A percentile compares a stretch with the other conserved stretches of the same genome.
phyloP scores from a whole-genome alignment of 1,284 basidiomycete species.

The Coniferiporia sulphurascens region DNA sequence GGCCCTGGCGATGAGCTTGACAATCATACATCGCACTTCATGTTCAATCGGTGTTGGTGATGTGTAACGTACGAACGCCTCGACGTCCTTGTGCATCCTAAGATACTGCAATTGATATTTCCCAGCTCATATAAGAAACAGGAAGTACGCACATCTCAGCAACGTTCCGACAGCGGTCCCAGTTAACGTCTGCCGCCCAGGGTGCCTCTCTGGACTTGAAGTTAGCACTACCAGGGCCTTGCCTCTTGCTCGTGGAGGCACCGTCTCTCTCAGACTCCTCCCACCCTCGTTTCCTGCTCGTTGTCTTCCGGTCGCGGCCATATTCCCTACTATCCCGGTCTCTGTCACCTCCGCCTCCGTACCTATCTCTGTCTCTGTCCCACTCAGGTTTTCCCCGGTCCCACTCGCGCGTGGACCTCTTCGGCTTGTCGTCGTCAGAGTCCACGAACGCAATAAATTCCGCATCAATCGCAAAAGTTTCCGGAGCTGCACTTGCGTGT shows the following conservation, averaged over 20 bases:
- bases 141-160: slow-evolving; percentile 65
- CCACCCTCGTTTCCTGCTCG: slow-evolving; percentile 37
- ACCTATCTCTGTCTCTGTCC: slow-evolving; percentile 5
- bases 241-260: slow-evolving; percentile 51
- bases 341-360: background rate
- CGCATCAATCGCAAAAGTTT: background rate
- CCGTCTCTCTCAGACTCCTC: slow-evolving; percentile 46
- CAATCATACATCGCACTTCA: slow-evolving; percentile 74
- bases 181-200: slow-evolving; percentile 76
- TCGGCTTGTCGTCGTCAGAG: slow-evolving; percentile 1
- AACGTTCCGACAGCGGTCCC: slow-evolving; percentile 73
- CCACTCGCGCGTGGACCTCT: slow-evolving; percentile 2
- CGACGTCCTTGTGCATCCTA: slow-evolving; percentile 81
- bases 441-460: slow-evolving; percentile 17
- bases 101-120: slow-evolving; percentile 4
- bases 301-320: background rate
- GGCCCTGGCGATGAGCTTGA: slow-evolving; percentile 68
- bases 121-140: background rate
- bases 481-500: background rate
- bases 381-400: slow-evolving; percentile 6
- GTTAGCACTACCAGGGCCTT: slow-evolving; percentile 44
- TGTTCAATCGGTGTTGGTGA: slow-evolving; percentile 84
- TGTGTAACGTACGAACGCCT: slow-evolving; percentile 84
- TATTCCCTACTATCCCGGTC: background rate
- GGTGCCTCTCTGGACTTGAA: slow-evolving; percentile 59